Evolutionary conservation across 2,329 filamentous ascomycete species (phyloP), one percentile per base, ranked within the genome.

Genomic region (Pyricularia sp.): DNA sequence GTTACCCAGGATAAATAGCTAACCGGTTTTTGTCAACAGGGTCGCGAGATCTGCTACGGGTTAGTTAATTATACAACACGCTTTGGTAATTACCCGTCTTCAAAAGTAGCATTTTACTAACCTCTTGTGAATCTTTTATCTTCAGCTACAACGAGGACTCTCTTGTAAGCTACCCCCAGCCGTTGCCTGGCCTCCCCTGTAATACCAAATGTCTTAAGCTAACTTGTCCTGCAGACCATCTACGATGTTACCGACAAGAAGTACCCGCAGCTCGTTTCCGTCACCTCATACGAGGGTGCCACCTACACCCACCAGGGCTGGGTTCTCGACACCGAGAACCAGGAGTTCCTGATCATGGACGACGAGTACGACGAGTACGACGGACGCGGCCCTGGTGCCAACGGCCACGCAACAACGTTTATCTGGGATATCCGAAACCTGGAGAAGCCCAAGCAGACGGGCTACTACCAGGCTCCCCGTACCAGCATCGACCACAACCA

Each of bases 261-360:
- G 33, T 76, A 76, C 67, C 74, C 78, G 66, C 79, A 75, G 26
- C 78, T 86, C 70, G 80, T 87, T 70, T 86, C 84, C 66, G 79
- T 79, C 69, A 86, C 84, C 2, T 81, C 81, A 0, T 88, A 87
- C 74, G 80, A 82, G n/a, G 85, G 85, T 61, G 83, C 83, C n/a
- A 75, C 80, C 14, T 87, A 86, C 77, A 85, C 84, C 2, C 85
- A 88, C 74, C 85, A 87, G 73, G 85, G 85, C 68, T 83, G 81
- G 77, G 78, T 86, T 11, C 79, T 83, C 68, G 79, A 84, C 72
- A 73, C 77, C 12, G 74, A 79, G 64, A 81, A 76, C 75, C 76
- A 80, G 59, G 82, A 81, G 72, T 76, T 77, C 65, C 78, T 85
- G n/a, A 76, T 86, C 67, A 72, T 82, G 14, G 83, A 86, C 72